Evolutionary conservation across 1,284 basidiomycete species (phyloP), one percentile per base, ranked within the genome.

Genomic region (Trichosporon sp.): DNA sequence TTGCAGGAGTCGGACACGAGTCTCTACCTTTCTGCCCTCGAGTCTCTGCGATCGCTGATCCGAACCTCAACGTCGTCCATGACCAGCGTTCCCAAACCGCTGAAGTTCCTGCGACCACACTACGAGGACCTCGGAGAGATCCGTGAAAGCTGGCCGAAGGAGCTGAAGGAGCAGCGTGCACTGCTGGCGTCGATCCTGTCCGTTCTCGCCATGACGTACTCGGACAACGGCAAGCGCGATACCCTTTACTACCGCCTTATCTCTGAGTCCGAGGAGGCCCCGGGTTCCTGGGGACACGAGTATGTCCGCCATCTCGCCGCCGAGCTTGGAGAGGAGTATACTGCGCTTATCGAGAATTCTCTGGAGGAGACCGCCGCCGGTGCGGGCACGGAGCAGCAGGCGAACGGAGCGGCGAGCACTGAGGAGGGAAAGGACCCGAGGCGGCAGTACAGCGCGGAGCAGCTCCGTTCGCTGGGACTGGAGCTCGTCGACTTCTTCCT

Each of bases 121-220:
- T 99, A 96, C 79, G 90, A 90, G 46, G 90, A 89, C 68, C 85
- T 99, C 61, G 91, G 94, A 78, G 82, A 82, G 36, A 82, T 95
- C 21, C 90, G 92, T 79, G 89, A 91, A 66, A 84, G 85, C 56
- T 97, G 92, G 92, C 74, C 86, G 9, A 69, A 69, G 7, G 68
- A 33, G 68, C 85, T 72, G 88, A 89, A 49, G 36, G 88, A 90
- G 71, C 86, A 93, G 82, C 91, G 91, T 85, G 92, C 90, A 69
- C 86, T 97, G 33, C 95, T 99, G 74, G 94, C 95, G n/a, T 95
- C 98, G 71, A 97, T 99, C 67, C 86, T 99, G 32, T 98, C 95
- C 27, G 96, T 99, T 3, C 88, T 99, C 58, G 96, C 95, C n/a
- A 99, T 99, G 96, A 99, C 96, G 19, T 99, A 99, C 80, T 97